Evolutionary conservation across 768 basidiomycete genomes (phyloP).

Genomic region (Tylopilus cervinicoccineus): DNA sequence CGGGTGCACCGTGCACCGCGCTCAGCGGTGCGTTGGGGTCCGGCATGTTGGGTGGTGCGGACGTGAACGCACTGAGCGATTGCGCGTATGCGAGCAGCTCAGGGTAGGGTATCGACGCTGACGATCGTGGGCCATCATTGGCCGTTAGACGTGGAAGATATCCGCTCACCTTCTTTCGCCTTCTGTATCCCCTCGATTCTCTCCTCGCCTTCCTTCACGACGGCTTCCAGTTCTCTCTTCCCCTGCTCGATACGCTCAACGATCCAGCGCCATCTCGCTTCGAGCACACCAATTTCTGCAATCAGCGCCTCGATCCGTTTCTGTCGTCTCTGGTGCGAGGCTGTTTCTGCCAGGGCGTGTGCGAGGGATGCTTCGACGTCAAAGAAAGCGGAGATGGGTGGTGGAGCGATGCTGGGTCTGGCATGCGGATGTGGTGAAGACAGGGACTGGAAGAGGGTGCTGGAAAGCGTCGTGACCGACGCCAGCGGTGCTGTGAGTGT

Average conservation of each 20-base stretch:
- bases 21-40: constrained; percentile 52
- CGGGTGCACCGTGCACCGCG: constrained; percentile 57
- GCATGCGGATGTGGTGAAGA: constrained; percentile 51
- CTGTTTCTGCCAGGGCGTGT: constrained; percentile 57
- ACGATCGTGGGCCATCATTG: background rate
- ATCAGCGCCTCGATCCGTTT: constrained; percentile 69
- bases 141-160: background rate
- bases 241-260: constrained; percentile 61
- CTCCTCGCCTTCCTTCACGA: constrained; percentile 74
- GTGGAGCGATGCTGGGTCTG: constrained; percentile 33
- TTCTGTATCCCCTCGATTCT: constrained; percentile 64
- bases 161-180: constrained; percentile 60
- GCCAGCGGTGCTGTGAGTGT: constrained; percentile 60
- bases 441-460: constrained; percentile 67
- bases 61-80: constrained; percentile 80
- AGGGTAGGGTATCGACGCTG: constrained; percentile 78
- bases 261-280: constrained; percentile 65
- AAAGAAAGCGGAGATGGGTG: constrained; percentile 54
- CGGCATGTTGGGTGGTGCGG: constrained; percentile 85
- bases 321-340: constrained; percentile 73
- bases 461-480: constrained; percentile 59
- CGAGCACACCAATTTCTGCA: constrained; percentile 64
- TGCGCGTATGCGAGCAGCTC: constrained; percentile 83
- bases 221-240: constrained; percentile 61
- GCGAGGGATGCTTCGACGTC: constrained; percentile 64